phyloP scores from a whole-genome alignment of 257 asterid species.

The Ajuga chamaepitys region DNA sequence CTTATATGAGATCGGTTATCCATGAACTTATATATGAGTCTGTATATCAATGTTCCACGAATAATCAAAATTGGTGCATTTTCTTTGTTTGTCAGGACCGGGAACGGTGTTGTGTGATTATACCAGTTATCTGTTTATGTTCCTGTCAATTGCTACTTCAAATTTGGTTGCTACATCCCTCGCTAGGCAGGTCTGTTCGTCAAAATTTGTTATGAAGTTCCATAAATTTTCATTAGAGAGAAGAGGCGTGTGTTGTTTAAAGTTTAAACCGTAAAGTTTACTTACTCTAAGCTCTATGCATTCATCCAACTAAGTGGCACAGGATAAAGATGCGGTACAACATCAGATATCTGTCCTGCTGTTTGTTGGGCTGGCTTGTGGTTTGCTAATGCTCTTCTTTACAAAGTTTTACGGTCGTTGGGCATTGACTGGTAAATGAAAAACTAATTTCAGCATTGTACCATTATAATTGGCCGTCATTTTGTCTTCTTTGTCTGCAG shows the following conservation, averaged over 20 bases:
- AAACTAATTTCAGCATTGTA: background rate
- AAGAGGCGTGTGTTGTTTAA: background rate
- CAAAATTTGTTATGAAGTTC: slow-evolving; percentile 9
- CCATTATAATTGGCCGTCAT: background rate
- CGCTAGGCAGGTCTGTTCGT: slow-evolving; percentile 61
- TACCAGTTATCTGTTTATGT: slow-evolving; percentile 67
- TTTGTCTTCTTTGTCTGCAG: slow-evolving; percentile 28
- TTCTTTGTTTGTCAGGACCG: slow-evolving; percentile 48
- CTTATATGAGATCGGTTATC: background rate
- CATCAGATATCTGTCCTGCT: slow-evolving; percentile 82
- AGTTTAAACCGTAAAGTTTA: slow-evolving; percentile 5
- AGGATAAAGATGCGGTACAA: slow-evolving; percentile 66
- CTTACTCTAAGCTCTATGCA: background rate
- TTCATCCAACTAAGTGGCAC: slow-evolving; percentile 23
- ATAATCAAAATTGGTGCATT: no score
- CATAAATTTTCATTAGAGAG: background rate
- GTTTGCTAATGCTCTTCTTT: slow-evolving; percentile 52
- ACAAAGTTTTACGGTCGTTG: slow-evolving; percentile 53
- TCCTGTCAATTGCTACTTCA: slow-evolving; percentile 85
- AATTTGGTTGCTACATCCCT: slow-evolving; percentile 83
- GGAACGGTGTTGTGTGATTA: slow-evolving; percentile 79
- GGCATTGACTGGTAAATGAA: slow-evolving; percentile 58
- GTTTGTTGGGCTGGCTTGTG: slow-evolving; percentile 64
- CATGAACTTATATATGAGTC: no score
- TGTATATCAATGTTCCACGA: no score